Conservation (phyloP, 352 stramenopile species). For the Globisporangium cederbergense region DNA sequence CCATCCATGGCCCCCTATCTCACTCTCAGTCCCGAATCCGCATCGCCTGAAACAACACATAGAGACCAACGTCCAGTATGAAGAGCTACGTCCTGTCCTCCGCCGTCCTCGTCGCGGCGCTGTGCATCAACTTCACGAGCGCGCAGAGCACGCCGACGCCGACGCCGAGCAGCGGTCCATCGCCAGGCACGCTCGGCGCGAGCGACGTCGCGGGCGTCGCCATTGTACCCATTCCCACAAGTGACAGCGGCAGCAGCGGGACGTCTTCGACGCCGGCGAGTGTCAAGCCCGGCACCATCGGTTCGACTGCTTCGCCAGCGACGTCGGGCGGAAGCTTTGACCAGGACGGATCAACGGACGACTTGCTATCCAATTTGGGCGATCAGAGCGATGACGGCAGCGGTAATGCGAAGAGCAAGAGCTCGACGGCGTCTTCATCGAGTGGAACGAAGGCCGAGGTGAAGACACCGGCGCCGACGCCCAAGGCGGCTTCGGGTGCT, state of each 20-base stretch:
- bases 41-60: background rate
- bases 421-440: background rate
- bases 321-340: background rate
- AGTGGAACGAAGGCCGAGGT: background rate
- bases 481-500: background rate
- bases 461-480: background rate
- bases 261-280: slow-evolving; percentile 4
- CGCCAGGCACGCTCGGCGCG: slow-evolving; percentile 14
- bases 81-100: slow-evolving; percentile 8
- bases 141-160: slow-evolving; percentile 12
- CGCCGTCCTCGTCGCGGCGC: slow-evolving; percentile 4
- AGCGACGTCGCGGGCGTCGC: slow-evolving; percentile 21
- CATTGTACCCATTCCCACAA: slow-evolving; percentile 17
- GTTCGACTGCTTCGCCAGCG: background rate
- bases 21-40: slow-evolving; percentile 7
- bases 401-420: background rate
- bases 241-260: slow-evolving; percentile 8
- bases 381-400: slow-evolving; percentile 10
- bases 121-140: background rate
- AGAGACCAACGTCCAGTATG: background rate
- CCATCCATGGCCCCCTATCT: background rate
- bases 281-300: slow-evolving; percentile 12
- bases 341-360: background rate
- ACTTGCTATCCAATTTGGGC: slow-evolving; percentile 10
- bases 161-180: slow-evolving; percentile 5